phyloP scores from a whole-genome alignment of 2,329 filamentous ascomycete genomes.

The Teratosphaeria viscida region DNA sequence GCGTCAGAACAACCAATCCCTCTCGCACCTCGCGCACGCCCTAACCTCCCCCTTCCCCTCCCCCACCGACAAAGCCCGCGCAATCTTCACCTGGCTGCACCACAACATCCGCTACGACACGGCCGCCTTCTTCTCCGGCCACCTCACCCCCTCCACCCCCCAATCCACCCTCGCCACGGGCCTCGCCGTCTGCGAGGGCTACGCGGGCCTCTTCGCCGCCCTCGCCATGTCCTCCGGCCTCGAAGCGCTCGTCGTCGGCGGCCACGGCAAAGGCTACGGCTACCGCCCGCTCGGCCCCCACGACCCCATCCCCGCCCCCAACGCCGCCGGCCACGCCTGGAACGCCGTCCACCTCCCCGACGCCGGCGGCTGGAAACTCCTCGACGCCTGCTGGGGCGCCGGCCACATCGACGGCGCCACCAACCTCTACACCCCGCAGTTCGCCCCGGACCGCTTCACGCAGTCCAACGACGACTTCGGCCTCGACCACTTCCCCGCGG shows the following conservation, averaged over 20 bases:
- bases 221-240: slow-evolving; percentile 72
- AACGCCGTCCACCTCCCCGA: slow-evolving; percentile 73
- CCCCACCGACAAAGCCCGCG: slow-evolving; percentile 85
- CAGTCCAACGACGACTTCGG: slow-evolving; percentile 72
- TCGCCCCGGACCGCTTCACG: slow-evolving; percentile 52
- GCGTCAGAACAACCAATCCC: slow-evolving; percentile 49
- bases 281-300: slow-evolving; percentile 54
- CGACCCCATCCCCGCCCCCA: slow-evolving; percentile 52
- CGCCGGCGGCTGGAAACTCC: slow-evolving; percentile 70
- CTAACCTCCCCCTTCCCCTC: slow-evolving; percentile 73
- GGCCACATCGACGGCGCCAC: slow-evolving; percentile 51
- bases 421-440: slow-evolving; percentile 56
- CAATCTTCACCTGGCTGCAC: slow-evolving; percentile 90
- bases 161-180: slow-evolving; percentile 65
- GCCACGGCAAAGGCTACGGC: slow-evolving; percentile 81
- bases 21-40: slow-evolving; percentile 65
- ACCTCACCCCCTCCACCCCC: slow-evolving; percentile 53
- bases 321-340: slow-evolving; percentile 64
- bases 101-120: slow-evolving; percentile 86
- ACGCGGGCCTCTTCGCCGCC: slow-evolving; percentile 69
- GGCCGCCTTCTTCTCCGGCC: slow-evolving; percentile 63
- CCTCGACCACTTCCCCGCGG: slow-evolving; percentile 63
- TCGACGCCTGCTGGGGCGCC: slow-evolving; percentile 90
- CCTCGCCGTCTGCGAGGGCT: slow-evolving; percentile 83
- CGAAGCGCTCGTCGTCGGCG: slow-evolving; percentile 61